A percentile compares a stretch with the other conserved stretches of the same genome.
Conservation (phyloP, 257 asterid genomes). For the Solanum etuberosum region DNA sequence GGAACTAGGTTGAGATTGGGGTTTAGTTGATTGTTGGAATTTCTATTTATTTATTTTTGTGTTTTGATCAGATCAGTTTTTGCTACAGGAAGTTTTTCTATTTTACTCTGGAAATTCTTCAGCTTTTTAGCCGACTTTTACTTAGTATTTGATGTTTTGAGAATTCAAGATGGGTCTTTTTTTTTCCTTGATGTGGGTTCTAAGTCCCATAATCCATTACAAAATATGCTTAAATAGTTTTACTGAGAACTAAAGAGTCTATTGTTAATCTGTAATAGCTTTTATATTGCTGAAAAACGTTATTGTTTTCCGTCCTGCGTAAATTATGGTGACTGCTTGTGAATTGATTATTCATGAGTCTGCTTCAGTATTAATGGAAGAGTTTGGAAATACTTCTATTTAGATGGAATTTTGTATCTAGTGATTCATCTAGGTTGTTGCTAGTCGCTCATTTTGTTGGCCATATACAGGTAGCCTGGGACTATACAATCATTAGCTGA, state of each 20-base stretch:
- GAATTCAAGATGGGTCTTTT: not conserved
- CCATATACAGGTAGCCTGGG: slow-evolving; percentile 13
- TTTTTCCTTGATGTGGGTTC: not conserved
- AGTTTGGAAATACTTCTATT: not conserved
- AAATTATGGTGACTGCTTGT: not conserved
- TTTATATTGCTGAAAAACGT: not conserved
- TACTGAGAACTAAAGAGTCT: not conserved
- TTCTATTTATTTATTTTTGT: not conserved
- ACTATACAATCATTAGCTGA: not conserved
- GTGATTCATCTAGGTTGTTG: not conserved
- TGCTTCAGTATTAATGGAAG: not conserved
- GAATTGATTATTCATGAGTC: not conserved
- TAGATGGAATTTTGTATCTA: not conserved
- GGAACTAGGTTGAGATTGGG: not conserved
- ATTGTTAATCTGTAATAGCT: not conserved
- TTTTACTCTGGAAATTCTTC: not conserved
- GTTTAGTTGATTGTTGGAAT: not conserved
- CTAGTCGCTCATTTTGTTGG: not conserved
- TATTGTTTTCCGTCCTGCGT: not conserved
- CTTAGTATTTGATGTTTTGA: not conserved
- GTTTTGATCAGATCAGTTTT: not conserved
- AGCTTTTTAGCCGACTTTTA: not conserved
- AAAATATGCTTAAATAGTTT: not conserved
- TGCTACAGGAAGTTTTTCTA: not conserved
- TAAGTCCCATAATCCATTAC: not conserved